phyloP scores from a whole-genome alignment of 805 yeast species.

The Grigorovia transvaalensis region DNA sequence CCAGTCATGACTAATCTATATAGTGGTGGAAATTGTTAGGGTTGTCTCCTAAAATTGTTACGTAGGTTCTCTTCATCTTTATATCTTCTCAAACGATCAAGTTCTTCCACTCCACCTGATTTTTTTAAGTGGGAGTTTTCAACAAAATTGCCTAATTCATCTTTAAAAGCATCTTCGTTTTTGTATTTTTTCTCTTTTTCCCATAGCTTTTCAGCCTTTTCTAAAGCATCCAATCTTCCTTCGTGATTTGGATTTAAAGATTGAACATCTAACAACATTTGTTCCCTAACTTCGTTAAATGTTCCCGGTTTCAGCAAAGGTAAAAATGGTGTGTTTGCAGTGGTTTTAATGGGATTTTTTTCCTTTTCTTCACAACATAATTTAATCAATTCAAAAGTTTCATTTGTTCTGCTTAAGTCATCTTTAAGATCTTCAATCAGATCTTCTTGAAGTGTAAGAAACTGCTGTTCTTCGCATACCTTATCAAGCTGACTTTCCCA shows the following conservation, averaged over 20 bases:
- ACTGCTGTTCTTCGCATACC: conserved; percentile 90
- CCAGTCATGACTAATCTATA: conserved; percentile 29
- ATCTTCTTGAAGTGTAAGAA: conserved; percentile 81
- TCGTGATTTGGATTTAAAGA: conserved; percentile 79
- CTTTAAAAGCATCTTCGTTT: conserved; percentile 58
- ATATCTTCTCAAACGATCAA: conserved; percentile 56
- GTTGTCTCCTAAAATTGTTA: conserved; percentile 30
- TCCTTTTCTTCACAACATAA: conserved; percentile 71
- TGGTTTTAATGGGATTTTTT: conserved; percentile 41
- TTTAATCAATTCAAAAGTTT: conserved; percentile 73
- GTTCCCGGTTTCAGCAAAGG: conserved; percentile 57
- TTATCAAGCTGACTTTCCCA: conserved; percentile 89
- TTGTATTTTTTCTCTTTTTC: conserved; percentile 55
- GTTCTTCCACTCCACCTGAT: conserved; percentile 83
- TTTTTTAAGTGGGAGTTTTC: conserved; percentile 64
- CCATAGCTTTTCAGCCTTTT: conserved; percentile 73
- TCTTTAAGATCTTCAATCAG: conserved; percentile 67
- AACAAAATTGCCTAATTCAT: conserved; percentile 78
- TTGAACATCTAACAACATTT: conserved; percentile 68
- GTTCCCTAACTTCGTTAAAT: conserved; percentile 54
- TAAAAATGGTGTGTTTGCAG: conserved; percentile 24
- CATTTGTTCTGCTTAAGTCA: conserved; percentile 69
- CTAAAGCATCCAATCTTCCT: conserved; percentile 76
- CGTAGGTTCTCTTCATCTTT: conserved; percentile 67
- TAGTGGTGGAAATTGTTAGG: conserved; percentile 1